A percentile compares a stretch with the other conserved stretches of the same genome.
Conservation (phyloP, 2,329 filamentous ascomycete species). For the Alternaria brassicicola region DNA sequence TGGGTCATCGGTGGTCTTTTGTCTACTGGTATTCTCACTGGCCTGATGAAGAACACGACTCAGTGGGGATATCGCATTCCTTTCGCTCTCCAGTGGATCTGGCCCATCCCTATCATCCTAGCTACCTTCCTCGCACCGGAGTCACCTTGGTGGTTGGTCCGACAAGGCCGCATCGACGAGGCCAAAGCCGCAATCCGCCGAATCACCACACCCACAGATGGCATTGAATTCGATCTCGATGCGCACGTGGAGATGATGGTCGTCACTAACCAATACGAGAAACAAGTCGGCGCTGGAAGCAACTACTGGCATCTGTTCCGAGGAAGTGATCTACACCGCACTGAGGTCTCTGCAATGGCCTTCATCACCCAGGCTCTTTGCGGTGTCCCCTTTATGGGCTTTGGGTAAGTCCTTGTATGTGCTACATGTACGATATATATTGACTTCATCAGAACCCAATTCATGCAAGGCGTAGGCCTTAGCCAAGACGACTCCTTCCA, state of each 20-base stretch:
- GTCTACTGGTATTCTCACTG: slow-evolving; percentile 70
- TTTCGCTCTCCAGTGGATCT: slow-evolving; percentile 76
- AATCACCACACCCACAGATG: slow-evolving; percentile 59
- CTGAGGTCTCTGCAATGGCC: slow-evolving; percentile 65
- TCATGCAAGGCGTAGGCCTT: slow-evolving; percentile 28
- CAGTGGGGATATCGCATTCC: slow-evolving; percentile 69
- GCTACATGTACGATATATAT: neutral
- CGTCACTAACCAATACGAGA: slow-evolving; percentile 78
- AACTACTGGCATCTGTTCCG: slow-evolving; percentile 82
- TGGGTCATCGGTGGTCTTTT: slow-evolving; percentile 72
- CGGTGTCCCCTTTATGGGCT: slow-evolving; percentile 34
- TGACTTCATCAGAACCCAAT: slow-evolving; percentile 16
- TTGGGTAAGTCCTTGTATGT: slow-evolving; percentile 8
- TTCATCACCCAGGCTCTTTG: slow-evolving; percentile 52
- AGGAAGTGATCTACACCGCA: slow-evolving; percentile 76
- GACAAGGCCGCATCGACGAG: slow-evolving; percentile 65
- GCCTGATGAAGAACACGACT: slow-evolving; percentile 66
- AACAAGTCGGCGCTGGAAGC: slow-evolving; percentile 67
- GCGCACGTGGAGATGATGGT: slow-evolving; percentile 84
- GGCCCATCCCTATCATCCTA: slow-evolving; percentile 69
- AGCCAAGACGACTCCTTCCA: slow-evolving; percentile 33
- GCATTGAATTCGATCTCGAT: slow-evolving; percentile 47
- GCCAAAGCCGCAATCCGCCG: slow-evolving; percentile 69
- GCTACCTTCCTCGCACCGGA: slow-evolving; percentile 71
- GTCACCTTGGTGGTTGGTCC: slow-evolving; percentile 53